Percentiles rank a stretch among this genome's conserved stretches.
Conservation (phyloP, 805 yeast genomes). For the Candida tibetensis region DNA sequence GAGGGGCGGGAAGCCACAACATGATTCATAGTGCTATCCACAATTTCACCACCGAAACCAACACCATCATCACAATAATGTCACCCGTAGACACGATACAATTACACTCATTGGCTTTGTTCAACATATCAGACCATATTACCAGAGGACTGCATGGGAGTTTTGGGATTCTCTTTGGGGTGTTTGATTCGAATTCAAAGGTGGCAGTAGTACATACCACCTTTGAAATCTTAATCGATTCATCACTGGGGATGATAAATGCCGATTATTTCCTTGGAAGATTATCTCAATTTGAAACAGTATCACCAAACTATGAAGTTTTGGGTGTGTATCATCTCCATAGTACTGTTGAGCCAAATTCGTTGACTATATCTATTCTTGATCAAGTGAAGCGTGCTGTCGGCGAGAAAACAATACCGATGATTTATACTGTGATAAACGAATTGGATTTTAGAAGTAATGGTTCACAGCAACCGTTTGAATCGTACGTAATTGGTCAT, state of each 20-base stretch:
- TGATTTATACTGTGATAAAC: slow-evolving; percentile 9
- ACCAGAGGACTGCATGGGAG: slow-evolving; percentile 17
- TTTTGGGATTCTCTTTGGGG: slow-evolving; percentile 33
- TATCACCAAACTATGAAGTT: slow-evolving; percentile 24
- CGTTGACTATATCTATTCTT: slow-evolving; percentile 3
- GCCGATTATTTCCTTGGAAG: slow-evolving; percentile 22
- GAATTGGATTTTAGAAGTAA: background rate
- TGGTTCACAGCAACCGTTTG: background rate
- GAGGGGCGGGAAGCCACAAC: too few species aligned
- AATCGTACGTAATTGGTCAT: background rate
- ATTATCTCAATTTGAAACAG: slow-evolving; percentile 25
- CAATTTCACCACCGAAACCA: background rate
- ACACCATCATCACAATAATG: background rate
- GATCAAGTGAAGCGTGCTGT: background rate
- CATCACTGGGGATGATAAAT: slow-evolving; percentile 19
- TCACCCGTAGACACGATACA: slow-evolving; percentile 6
- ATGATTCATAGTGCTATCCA: too few species aligned
- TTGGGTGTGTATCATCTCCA: slow-evolving; percentile 31
- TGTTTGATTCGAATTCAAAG: slow-evolving; percentile 4
- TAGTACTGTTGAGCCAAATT: background rate
- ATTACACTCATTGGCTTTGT: slow-evolving; percentile 25
- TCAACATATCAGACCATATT: slow-evolving; percentile 30
- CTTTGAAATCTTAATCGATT: slow-evolving; percentile 25
- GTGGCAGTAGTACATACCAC: slow-evolving; percentile 20
- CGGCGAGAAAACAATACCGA: background rate